These are phyloP conservation scores for Picocystis sp. DNA, from an alignment of 163 green algal species.

Conservation along the genomic window DNA sequence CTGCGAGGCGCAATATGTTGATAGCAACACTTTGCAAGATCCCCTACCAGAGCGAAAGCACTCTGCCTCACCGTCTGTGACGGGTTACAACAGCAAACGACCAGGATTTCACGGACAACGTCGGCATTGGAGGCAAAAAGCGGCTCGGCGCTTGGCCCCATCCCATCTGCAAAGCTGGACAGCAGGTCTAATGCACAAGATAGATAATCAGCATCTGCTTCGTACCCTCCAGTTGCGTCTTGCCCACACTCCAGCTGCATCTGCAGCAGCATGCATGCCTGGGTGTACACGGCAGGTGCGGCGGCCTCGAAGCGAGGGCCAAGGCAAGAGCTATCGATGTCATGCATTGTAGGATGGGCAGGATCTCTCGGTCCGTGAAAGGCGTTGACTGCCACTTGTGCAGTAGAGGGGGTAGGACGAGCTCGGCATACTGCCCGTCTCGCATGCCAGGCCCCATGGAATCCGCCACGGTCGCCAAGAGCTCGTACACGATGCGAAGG, in stretches of 20 bases:
- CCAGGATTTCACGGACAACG: constrained; percentile 14
- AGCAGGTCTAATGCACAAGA: constrained; percentile 64
- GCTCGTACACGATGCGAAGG: constrained; percentile 68
- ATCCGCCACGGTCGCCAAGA: constrained; percentile 50
- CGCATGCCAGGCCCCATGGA: constrained; percentile 27
- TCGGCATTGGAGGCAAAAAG: constrained; percentile 32
- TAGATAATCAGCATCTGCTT: constrained; percentile 38
- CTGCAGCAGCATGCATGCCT: too few species aligned
- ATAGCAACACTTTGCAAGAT: constrained; percentile 44
- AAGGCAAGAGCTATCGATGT: constrained; percentile 25
- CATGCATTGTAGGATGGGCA: constrained; percentile 72
- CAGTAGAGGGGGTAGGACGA: neutral
- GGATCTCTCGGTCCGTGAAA: constrained; percentile 54
- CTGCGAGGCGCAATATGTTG: constrained; percentile 2
- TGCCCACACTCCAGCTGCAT: too few species aligned
- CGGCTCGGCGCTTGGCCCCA: constrained; percentile 42
- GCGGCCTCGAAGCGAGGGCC: constrained; percentile 30
- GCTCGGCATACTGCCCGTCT: constrained; percentile 15
- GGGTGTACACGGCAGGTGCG: too few species aligned
- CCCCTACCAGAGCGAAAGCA: constrained; percentile 79
- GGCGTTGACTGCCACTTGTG: constrained; percentile 23
- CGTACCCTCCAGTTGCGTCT: too few species aligned
- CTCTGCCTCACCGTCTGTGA: constrained; percentile 59
- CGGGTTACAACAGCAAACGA: constrained; percentile 17
- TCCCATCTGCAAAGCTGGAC: constrained; percentile 36